These are phyloP conservation scores for Neurospora sp. DNA, from an alignment of 495 filamentous ascomycete genomes.

Conservation along the genomic window DNA sequence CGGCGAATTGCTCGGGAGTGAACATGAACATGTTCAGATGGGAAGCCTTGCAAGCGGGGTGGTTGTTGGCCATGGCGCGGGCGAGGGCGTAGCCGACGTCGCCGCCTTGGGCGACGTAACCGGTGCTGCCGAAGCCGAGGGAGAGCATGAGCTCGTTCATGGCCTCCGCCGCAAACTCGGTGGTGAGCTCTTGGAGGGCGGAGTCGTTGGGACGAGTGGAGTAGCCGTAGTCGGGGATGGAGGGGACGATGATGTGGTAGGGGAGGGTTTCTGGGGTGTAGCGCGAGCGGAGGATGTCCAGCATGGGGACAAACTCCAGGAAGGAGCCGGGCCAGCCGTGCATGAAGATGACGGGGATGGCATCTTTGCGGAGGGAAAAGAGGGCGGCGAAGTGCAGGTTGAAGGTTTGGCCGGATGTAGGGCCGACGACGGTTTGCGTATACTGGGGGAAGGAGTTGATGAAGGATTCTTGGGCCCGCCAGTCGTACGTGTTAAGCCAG, in stretches of 20 bases:
- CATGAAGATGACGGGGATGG: slow-evolving; percentile 49
- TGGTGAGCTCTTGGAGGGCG: slow-evolving; percentile 28
- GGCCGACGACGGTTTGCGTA: slow-evolving; percentile 37
- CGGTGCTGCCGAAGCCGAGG: slow-evolving; percentile 41
- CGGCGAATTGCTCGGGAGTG: slow-evolving; percentile 5
- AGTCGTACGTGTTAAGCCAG: slow-evolving; percentile 41
- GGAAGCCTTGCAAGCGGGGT: slow-evolving; percentile 31
- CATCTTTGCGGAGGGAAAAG: slow-evolving; percentile 49
- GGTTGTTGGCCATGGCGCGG: slow-evolving; percentile 25
- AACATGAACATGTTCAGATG: slow-evolving; percentile 25
- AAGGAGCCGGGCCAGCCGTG: slow-evolving; percentile 40
- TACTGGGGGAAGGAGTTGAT: slow-evolving; percentile 60
- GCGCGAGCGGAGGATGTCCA: slow-evolving; percentile 35
- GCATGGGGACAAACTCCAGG: slow-evolving; percentile 41
- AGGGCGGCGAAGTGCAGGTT: slow-evolving; percentile 53
- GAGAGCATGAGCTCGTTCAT: slow-evolving; percentile 49
- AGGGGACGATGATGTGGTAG: slow-evolving; percentile 58
- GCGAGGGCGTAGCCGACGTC: slow-evolving; percentile 51
- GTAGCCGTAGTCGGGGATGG: slow-evolving; percentile 52
- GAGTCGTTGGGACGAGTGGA: slow-evolving; percentile 44
- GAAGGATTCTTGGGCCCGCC: slow-evolving; percentile 40
- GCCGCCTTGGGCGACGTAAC: slow-evolving; percentile 58
- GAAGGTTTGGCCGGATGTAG: slow-evolving; percentile 24
- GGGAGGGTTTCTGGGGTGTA: slow-evolving; percentile 47
- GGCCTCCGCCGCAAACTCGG: slow-evolving; percentile 33